phyloP scores from a whole-genome alignment of 2,329 filamentous ascomycete species.

The Talaromyces sp. region DNA sequence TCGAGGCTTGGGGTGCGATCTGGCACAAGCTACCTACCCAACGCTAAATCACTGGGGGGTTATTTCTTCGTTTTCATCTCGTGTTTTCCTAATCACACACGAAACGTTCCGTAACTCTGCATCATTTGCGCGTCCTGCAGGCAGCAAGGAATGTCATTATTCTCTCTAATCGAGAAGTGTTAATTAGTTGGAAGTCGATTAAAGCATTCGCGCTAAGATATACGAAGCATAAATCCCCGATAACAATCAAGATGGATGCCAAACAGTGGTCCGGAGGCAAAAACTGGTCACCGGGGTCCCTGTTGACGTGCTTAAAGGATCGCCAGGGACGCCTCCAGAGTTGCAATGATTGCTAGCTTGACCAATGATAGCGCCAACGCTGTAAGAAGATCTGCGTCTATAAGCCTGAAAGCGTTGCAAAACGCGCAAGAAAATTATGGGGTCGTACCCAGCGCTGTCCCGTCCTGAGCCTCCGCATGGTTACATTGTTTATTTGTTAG shows the following conservation, averaged over 20 bases:
- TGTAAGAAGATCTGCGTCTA: not conserved
- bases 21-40: too few species aligned
- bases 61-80: not conserved
- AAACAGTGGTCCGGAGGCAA: not conserved
- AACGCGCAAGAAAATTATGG: not conserved
- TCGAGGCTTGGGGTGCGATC: too few species aligned
- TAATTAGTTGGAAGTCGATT: too few species aligned
- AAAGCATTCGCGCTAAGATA: too few species aligned
- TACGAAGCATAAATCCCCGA: too few species aligned
- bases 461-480: not conserved
- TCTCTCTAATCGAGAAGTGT: too few species aligned
- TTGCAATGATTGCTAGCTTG: not conserved
- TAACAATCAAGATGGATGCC: too few species aligned
- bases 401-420: not conserved
- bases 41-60: too few species aligned
- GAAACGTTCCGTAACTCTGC: not conserved
- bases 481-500: not conserved
- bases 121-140: too few species aligned
- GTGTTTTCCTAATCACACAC: not conserved
- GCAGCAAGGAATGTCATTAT: too few species aligned
- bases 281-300: not conserved
- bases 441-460: not conserved
- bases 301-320: not conserved
- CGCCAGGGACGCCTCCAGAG: not conserved
- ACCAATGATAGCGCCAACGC: not conserved